These are phyloP conservation scores for Aureobasidium sp. DNA, from an alignment of 2,329 filamentous ascomycete genomes.

Conservation along the genomic window DNA sequence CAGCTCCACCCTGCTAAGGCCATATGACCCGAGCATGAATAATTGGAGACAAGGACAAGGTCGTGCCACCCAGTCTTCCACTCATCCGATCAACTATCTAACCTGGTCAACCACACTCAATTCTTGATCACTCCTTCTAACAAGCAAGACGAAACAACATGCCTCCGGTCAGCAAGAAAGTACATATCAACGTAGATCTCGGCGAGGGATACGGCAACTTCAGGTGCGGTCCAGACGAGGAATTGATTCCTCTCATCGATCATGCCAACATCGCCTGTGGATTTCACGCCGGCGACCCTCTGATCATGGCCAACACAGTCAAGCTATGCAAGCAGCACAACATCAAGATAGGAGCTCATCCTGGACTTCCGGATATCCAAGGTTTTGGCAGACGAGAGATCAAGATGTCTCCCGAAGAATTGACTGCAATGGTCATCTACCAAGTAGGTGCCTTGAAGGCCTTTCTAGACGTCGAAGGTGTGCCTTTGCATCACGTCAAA, in stretches of 20 bases:
- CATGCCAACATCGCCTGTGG: constrained; percentile 56
- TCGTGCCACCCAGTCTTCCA: not conserved
- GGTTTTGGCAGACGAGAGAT: constrained; percentile 60
- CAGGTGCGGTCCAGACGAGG: constrained; percentile 51
- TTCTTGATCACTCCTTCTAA: not conserved
- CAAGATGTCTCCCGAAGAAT: constrained; percentile 50
- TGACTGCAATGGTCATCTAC: constrained; percentile 53
- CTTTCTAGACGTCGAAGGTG: constrained; percentile 51
- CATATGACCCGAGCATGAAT: not conserved
- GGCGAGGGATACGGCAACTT: constrained; percentile 48
- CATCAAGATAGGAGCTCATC: constrained; percentile 55
- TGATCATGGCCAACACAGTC: constrained; percentile 46
- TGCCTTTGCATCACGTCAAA: constrained; percentile 55
- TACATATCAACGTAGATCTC: constrained; percentile 49
- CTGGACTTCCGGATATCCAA: constrained; percentile 57
- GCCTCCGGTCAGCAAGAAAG: constrained; percentile 45
- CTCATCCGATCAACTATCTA: not conserved
- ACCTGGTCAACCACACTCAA: not conserved
- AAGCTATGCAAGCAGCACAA: constrained; percentile 45
- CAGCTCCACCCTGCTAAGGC: not conserved
- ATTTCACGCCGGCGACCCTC: constrained; percentile 46
- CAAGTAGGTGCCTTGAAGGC: constrained; percentile 57
- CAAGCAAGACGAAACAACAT: constrained; percentile 27
- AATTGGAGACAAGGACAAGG: not conserved
- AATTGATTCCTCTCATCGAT: constrained; percentile 55